Conservation (phyloP, 176 grass and related monocot genomes). For the Oryza australiensis region DNA sequence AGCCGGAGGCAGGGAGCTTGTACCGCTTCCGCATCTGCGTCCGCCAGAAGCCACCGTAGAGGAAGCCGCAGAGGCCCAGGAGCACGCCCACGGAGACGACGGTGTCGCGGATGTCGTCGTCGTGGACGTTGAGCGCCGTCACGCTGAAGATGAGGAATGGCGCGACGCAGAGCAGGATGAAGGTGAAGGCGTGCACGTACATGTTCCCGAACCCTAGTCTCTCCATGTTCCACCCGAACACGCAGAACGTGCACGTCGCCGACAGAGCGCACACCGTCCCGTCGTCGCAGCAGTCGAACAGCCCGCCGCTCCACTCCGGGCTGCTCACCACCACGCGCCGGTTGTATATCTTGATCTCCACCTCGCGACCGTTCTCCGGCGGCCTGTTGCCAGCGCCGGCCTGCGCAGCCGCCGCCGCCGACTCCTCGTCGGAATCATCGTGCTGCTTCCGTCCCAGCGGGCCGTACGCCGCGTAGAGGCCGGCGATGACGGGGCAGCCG, state of each 20-base stretch:
- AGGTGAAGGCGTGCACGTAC: conserved; percentile 94
- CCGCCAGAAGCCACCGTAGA: conserved; percentile 92
- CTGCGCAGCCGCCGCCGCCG: neutral
- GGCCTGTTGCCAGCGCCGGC: neutral
- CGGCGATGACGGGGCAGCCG: conserved; percentile 55
- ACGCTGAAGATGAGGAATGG: conserved; percentile 81
- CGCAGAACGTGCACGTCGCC: conserved; percentile 72
- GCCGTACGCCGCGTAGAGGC: conserved; percentile 55
- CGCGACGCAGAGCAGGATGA: conserved; percentile 58
- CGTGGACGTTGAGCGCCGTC: conserved; percentile 69
- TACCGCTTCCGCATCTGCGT: conserved; percentile 87
- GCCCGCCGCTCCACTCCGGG: conserved; percentile 85
- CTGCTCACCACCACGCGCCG: conserved; percentile 69
- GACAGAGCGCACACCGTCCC: conserved; percentile 64
- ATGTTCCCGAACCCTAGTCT: conserved; percentile 98
- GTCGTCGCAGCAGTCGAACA: conserved; percentile 91
- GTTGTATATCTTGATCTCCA: conserved; percentile 65
- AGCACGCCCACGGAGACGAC: conserved; percentile 58
- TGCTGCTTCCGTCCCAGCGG: conserved; percentile 55
- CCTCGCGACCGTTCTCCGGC: neutral
- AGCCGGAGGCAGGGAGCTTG: conserved; percentile 52
- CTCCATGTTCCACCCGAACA: conserved; percentile 98
- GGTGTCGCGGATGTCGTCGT: conserved; percentile 45
- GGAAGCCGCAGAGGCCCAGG: conserved; percentile 61
- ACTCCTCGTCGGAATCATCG: conserved; percentile 16